These are phyloP conservation scores for Pseudogymnoascus verrucosus DNA, from an alignment of 2,329 filamentous ascomycete genomes.

Conservation along the genomic window DNA sequence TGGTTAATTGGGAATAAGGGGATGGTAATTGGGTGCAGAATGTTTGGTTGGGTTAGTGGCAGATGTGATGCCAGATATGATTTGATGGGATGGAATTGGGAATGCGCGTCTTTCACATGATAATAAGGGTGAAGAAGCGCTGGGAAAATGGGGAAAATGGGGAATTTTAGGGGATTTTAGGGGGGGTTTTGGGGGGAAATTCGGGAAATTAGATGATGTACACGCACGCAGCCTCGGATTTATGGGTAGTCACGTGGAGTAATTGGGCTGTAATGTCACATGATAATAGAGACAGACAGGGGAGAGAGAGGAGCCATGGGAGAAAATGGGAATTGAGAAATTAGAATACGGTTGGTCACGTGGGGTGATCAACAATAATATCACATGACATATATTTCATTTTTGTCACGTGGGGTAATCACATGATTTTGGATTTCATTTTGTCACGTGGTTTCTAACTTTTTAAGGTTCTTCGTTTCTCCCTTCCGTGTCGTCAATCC, in stretches of 20 bases:
- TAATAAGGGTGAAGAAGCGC: background rate
- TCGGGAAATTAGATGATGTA: background rate
- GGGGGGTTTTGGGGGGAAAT: too few relatives aligned
- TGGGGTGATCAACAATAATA: background rate
- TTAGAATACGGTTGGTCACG: background rate
- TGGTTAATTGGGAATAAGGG: background rate
- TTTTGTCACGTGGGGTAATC: too few relatives aligned
- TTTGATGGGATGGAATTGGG: background rate
- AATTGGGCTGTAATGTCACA: background rate
- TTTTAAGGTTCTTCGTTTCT: background rate
- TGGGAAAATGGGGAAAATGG: background rate
- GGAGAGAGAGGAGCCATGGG: too few relatives aligned
- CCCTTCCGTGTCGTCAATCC: background rate
- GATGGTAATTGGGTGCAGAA: background rate
- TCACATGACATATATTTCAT: background rate
- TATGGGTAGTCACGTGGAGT: background rate
- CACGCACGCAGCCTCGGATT: background rate
- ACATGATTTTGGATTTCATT: too few relatives aligned
- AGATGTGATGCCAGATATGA: conserved; percentile 4
- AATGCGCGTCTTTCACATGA: background rate
- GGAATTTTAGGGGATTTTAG: background rate
- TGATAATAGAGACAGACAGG: background rate
- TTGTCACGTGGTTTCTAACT: background rate
- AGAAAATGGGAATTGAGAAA: background rate
- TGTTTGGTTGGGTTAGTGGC: background rate